Base-by-base conservation (phyloP, 768 basidiomycete genomes). In the Xerocomus spinulosus region DNA sequence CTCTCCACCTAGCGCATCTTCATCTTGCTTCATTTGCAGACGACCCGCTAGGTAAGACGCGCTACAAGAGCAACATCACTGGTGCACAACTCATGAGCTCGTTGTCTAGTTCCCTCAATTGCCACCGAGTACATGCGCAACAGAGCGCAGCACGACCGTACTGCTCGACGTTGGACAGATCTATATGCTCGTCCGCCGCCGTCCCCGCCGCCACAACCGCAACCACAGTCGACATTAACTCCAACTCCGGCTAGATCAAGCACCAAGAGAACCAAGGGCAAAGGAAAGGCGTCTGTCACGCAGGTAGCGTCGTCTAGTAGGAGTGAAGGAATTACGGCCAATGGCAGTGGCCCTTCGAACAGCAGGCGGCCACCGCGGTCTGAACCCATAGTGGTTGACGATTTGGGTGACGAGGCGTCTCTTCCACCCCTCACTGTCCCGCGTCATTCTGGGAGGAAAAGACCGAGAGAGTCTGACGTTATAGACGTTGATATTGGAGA, bases 121-220 rank as follows among this genome's bases (percentile, higher is more conserved):
- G 87, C 88, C 15, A 80, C 74, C 0, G 81, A 87, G 57, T 90
- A 82, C 56, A 66, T 71, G 9, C 77, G 79, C 18, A 80, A 83
- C 60, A 79, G 87, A 42, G 73, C 74, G 44, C 73, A 75, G 45
- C 89, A 93, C 63, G 90, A 94, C 62, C 69, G 72, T 12, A 91
- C 79, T 1, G 92, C 92, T 4, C 78, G 81, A 29, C 76, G 83
- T 50, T 92, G 89, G 88, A 88, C 86, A 1, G 73, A 80, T 36
- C 62, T 81, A 13, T 87, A 85, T 58, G 88, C 88, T 0, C 71
- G 63, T n/a, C 79, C 77, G 9, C 63, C 70, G 7, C 36, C 66
- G 10, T 52, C 60, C 8, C 51, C 63, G 20, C 50, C 53, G n/a
- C 44, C 54, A 12, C 42, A 57, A 17, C 21, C 50, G 14, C 44